Base-by-base conservation (phyloP, 1,139 yeast genomes). In the Diutina siamensis region DNA sequence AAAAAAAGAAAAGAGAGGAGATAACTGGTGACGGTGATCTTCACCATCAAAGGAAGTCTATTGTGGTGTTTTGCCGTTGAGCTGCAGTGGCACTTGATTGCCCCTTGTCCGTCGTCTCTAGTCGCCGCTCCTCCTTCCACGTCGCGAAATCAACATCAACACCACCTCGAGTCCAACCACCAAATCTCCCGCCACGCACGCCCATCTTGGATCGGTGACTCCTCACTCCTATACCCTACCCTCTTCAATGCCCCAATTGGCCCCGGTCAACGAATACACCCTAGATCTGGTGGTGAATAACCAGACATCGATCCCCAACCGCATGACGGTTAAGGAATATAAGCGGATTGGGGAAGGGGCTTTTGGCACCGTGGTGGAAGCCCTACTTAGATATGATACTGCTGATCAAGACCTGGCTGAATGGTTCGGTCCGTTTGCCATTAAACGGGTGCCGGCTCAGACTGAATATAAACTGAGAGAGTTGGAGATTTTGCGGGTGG, bases 341-440 rank as follows among this genome's bases (percentile, higher is more conserved):
- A 79, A 80, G 52, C 76, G 78, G 54, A 82, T 83, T 44, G 94
- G 94, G 4, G 87, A 83, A 60, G 94, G 94, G 35, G 92, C 94
- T 2, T 83, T 83, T 58, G 94, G 94, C 42, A 82, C 87, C 1
- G 94, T 83, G 19, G 81, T 81, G 12, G 88, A 83, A 57, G 89
- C 94, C 1, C 75, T 76, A 50, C 65, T 78, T 49, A 38, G 22
- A 18, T 38, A 38, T 25, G 42, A 38, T 13, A 4, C 13, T 15
- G 49, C 53, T 21, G 49, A 46, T 35, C 44, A 38, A 20, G 64
- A 63, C 46, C 62, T 60, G 35, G 46, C 52, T 44, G 64, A 65
- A 27, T 40, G 35, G 35, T 28, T 20, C 20, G 94, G 94, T 0
- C 94, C 94, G 0, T 83, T 76, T 64, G 94, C 92, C 25, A 83